These are phyloP conservation scores for Corylus avellana DNA, from an alignment of 306 rosid species.

Conservation along the genomic window DNA sequence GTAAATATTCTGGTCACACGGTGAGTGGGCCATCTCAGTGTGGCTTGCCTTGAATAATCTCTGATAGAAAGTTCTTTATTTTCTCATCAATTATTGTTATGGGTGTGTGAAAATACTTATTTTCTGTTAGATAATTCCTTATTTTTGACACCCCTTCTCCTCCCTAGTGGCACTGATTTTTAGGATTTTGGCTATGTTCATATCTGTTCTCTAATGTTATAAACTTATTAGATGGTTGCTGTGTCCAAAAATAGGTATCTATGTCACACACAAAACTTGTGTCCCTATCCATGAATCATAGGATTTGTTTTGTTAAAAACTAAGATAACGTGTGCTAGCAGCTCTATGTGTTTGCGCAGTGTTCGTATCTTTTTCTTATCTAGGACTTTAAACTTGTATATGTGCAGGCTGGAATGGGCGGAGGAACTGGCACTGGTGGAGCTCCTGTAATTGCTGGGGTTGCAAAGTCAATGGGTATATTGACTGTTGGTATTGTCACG, in stretches of 20 bases:
- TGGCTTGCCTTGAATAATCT: not conserved
- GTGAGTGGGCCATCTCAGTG: not conserved
- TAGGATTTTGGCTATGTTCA: no score
- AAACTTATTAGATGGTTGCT: no score
- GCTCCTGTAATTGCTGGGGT: slow-evolving; percentile 95
- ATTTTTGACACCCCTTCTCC: not conserved
- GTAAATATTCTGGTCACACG: not conserved
- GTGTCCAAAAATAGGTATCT: no score
- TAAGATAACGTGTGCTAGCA: slow-evolving; percentile 11
- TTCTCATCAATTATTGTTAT: not conserved
- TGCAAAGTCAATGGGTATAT: slow-evolving; percentile 95
- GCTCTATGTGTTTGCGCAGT: slow-evolving; percentile 11
- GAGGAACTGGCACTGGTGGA: slow-evolving; percentile 99
- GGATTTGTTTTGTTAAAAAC: not conserved
- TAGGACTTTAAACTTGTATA: slow-evolving; percentile 24
- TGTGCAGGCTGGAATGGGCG: slow-evolving; percentile 98
- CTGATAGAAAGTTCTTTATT: not conserved
- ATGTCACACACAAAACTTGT: no score
- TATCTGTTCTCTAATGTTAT: no score
- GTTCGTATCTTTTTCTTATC: slow-evolving; percentile 20
- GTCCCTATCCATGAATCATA: no score
- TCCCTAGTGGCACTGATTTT: not conserved
- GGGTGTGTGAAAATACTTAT: not conserved
- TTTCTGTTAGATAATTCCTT: not conserved
- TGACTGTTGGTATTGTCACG: slow-evolving; percentile 97